phyloP scores from a whole-genome alignment of 2,329 filamentous ascomycete genomes.

The Daldinia sp. region DNA sequence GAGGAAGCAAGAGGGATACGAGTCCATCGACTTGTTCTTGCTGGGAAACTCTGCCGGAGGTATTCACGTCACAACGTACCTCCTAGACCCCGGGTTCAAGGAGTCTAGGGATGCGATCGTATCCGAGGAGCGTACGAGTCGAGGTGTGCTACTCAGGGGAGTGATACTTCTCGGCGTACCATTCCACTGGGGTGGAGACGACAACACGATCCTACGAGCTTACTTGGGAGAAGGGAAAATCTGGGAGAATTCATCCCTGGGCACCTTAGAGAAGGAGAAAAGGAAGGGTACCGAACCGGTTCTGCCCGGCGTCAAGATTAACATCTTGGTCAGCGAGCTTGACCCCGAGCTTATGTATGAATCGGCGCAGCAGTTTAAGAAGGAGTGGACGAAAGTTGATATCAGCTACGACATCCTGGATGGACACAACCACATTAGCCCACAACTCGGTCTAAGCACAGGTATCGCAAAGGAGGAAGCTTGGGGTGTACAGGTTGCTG shows the following conservation, averaged over 20 bases:
- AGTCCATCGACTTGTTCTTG: slow-evolving; percentile 47
- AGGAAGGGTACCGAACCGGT: slow-evolving; percentile 23
- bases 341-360: slow-evolving; percentile 40
- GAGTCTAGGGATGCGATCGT: slow-evolving; percentile 28
- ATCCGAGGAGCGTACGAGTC: slow-evolving; percentile 8
- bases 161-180: slow-evolving; percentile 39
- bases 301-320: slow-evolving; percentile 36
- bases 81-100: slow-evolving; percentile 43
- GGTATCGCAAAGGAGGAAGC: slow-evolving; percentile 45
- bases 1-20: slow-evolving; percentile 37
- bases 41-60: slow-evolving; percentile 54
- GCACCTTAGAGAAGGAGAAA: slow-evolving; percentile 35
- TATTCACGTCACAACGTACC: slow-evolving; percentile 49
- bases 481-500: slow-evolving; percentile 43
- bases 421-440: slow-evolving; percentile 47
- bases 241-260: slow-evolving; percentile 36
- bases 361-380: slow-evolving; percentile 37
- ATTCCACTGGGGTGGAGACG: slow-evolving; percentile 38
- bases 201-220: slow-evolving; percentile 33
- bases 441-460: slow-evolving; percentile 39
- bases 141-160: slow-evolving; percentile 37
- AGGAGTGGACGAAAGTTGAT: slow-evolving; percentile 34
- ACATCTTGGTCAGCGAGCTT: slow-evolving; percentile 41
- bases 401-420: slow-evolving; percentile 36
- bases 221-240: slow-evolving; percentile 42